These are phyloP conservation scores for Botryotinia convoluta DNA, from an alignment of 2,329 filamentous ascomycete genomes.

Conservation along the genomic window DNA sequence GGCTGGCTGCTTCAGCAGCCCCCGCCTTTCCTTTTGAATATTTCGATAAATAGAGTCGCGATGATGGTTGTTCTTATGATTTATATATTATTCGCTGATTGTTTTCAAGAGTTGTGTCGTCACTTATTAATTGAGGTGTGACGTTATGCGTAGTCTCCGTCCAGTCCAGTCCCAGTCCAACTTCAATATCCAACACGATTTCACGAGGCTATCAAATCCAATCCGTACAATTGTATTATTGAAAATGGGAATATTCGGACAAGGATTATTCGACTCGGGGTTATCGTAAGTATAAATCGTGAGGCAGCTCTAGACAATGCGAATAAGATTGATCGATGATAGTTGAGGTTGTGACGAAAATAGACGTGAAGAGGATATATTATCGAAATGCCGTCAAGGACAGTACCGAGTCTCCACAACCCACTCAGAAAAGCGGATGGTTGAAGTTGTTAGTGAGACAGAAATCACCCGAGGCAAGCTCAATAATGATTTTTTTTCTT, in stretches of 20 bases:
- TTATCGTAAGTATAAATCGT: neutral
- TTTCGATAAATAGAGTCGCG: slow-evolving; percentile 11
- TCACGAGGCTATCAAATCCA: slow-evolving; percentile 5
- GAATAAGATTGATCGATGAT: neutral
- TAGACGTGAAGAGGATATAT: slow-evolving; percentile 11
- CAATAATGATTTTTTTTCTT: neutral
- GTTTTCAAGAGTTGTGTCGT: neutral
- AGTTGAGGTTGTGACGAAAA: slow-evolving; percentile 6
- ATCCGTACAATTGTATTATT: neutral
- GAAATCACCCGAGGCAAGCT: slow-evolving; percentile 6
- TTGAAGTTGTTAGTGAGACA: slow-evolving; percentile 8
- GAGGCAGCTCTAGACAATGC: neutral
- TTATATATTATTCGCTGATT: neutral
- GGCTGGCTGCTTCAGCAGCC: slow-evolving; percentile 35
- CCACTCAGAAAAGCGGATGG: slow-evolving; percentile 5
- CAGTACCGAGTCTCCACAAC: slow-evolving; percentile 14
- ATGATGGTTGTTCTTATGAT: neutral
- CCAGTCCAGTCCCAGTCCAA: slow-evolving; percentile 5
- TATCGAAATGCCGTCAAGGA: slow-evolving; percentile 9
- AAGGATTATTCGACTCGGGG: slow-evolving; percentile 9
- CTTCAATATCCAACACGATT: slow-evolving; percentile 16
- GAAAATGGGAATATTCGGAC: neutral
- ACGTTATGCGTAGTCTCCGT: slow-evolving; percentile 11
- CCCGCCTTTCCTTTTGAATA: slow-evolving; percentile 24
- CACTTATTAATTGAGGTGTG: slow-evolving; percentile 1